Base-by-base conservation (phyloP, 108 stramenopile species). In the Fragilaria crotonensis region DNA sequence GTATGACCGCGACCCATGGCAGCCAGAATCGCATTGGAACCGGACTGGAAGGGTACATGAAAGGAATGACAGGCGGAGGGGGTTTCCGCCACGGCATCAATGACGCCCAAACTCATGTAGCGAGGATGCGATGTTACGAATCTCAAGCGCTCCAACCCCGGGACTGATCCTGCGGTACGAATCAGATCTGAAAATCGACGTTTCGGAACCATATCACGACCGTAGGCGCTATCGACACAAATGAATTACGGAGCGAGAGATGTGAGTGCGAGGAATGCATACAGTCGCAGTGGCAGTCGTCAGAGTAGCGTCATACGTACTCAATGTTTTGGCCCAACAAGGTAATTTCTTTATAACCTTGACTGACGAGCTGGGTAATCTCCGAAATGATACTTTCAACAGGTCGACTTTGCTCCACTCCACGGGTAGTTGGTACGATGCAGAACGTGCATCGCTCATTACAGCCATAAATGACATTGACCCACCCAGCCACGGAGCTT, bases 51-150 rank as follows among this genome's bases (percentile, higher is more conserved):
- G 1, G 97, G 97, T 60, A 98, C 77, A 56, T 97, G 94, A 58
- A 97, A 95, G 59, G 72, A 76, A 59, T 93, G 89, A 62, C 90
- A 91, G 0, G 87, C 84, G 21, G 88, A 57, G 5, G 84, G 77
- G 5, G 89, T 85, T 21, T 93, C 85, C 29, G 94, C 90, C 25
- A 98, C 95, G 17, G 94, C 92, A 65, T 96, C 94, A 3, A 98
- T 83, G 0, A 97, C 96, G 23, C 87, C 85, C 54, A 91, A 68
- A 36, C 84, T 85, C 89, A 97, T 96, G 75, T 98, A 98, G 14
- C 93, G 79, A 19, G 97, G 97, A 73, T 98, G 97, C 5, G 90
- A 93, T 20, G 97, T 98, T 4, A 98, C 94, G 60, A 95, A 98
- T 25, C 97, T 87, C 28, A 98, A 66, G 14, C 97, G 76, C 53